Conservation (phyloP, 2,329 filamentous ascomycete genomes). For the Mycogone perniciosa region DNA sequence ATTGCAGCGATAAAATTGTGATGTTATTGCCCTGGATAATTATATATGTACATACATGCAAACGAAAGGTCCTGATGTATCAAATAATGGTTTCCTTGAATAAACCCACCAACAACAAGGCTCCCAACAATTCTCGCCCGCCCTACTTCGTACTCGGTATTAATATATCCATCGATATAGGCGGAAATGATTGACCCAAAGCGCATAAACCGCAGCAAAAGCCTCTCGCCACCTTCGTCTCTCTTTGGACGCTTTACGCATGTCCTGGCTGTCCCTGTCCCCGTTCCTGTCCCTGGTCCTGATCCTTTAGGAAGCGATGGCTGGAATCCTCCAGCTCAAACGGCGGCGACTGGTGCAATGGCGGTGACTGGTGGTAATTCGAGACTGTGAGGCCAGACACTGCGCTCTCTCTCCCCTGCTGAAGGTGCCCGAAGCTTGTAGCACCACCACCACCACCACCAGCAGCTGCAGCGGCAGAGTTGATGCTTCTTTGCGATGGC, state of each 20-base stretch:
- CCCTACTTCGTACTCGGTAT: too few relatives aligned
- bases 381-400: slow-evolving; percentile 1
- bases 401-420: slow-evolving; percentile 1
- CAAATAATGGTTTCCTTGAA: too few relatives aligned
- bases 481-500: slow-evolving; percentile 3
- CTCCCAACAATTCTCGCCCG: too few relatives aligned
- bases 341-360: neutral
- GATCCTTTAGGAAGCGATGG: neutral
- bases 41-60: too few relatives aligned
- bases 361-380: neutral
- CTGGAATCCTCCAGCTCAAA: slow-evolving; percentile 10
- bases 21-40: too few relatives aligned
- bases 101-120: too few relatives aligned
- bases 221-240: neutral
- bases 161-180: too few relatives aligned
- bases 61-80: too few relatives aligned
- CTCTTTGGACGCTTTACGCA: neutral
- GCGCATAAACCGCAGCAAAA: too few relatives aligned
- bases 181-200: too few relatives aligned
- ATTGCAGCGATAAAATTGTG: too few relatives aligned
- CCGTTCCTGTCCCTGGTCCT: neutral
- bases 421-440: neutral
- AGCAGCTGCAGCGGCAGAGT: neutral
- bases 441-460: slow-evolving; percentile 1
- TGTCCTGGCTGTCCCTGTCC: neutral